A percentile compares a stretch with the other conserved stretches of the same genome.
Conservation (phyloP, 1,284 basidiomycete genomes). For the Xanthoconium separans region DNA sequence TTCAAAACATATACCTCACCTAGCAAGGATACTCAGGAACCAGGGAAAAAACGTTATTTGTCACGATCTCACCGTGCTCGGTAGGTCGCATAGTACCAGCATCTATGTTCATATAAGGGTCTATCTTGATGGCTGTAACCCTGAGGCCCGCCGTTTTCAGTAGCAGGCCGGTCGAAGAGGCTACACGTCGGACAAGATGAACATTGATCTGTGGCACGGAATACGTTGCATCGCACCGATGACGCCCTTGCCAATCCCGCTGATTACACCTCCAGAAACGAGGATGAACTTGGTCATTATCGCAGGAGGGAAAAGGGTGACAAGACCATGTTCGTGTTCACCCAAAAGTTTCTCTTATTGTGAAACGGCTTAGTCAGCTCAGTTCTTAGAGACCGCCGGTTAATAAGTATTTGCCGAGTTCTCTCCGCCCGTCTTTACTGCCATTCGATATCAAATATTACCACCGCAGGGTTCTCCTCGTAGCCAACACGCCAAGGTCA, state of each 20-base stretch:
- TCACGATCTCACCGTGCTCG: conserved; percentile 79
- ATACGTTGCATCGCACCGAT: conserved; percentile 64
- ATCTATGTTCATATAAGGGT: conserved; percentile 99
- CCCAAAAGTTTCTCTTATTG: background rate
- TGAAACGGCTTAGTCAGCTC: conserved; percentile 17
- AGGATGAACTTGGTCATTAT: conserved; percentile 87
- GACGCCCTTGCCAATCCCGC: conserved; percentile 93
- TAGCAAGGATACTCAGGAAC: conserved; percentile 35
- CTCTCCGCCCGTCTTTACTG: background rate
- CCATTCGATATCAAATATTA: background rate
- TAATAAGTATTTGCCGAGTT: no score
- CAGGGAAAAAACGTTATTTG: conserved; percentile 4
- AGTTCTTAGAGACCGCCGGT: background rate
- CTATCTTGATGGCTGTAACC: conserved; percentile 99
- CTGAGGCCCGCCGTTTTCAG: conserved; percentile 95
- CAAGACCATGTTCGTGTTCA: background rate
- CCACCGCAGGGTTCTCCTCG: background rate
- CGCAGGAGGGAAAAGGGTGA: conserved; percentile 6
- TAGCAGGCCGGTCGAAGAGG: conserved; percentile 95
- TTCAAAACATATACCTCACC: conserved; percentile 99
- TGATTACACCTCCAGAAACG: conserved; percentile 90
- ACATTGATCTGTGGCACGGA: conserved; percentile 25
- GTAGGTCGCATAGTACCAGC: conserved; percentile 99
- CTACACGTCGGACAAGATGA: conserved; percentile 41
- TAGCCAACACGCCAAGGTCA: conserved; percentile 25